Conservation (phyloP, 2,329 filamentous ascomycete species). For the Albifimbria verrucaria region DNA sequence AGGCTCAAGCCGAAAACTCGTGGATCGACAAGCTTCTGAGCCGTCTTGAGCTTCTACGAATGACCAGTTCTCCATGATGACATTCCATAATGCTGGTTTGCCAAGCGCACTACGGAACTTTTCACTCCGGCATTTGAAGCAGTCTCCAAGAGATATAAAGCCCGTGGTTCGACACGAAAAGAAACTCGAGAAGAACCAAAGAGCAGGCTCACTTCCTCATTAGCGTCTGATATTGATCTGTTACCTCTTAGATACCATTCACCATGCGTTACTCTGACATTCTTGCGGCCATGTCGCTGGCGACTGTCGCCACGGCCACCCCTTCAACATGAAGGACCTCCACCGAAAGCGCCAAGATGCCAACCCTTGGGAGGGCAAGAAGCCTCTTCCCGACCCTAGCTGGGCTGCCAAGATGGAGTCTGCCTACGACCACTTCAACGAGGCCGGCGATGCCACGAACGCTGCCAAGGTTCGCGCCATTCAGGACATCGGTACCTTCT, state of each 20-base stretch:
- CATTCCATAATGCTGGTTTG: not conserved
- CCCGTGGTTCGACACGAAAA: not conserved
- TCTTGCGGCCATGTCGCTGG: not conserved
- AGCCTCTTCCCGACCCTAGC: slow-evolving; percentile 42
- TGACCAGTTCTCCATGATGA: not conserved
- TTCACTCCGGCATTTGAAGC: not conserved
- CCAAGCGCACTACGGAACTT: not conserved
- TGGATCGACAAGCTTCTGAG: not conserved
- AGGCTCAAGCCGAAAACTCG: not conserved
- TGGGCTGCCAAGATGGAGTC: slow-evolving; percentile 39
- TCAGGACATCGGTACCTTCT: slow-evolving; percentile 38
- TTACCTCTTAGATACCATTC: not conserved
- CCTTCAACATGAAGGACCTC: not conserved
- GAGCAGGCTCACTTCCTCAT: not conserved
- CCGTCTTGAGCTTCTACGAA: not conserved
- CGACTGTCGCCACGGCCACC: not conserved
- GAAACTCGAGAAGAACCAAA: not conserved
- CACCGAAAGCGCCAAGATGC: slow-evolving; percentile 4
- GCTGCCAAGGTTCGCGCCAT: slow-evolving; percentile 34
- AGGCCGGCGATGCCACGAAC: slow-evolving; percentile 32
- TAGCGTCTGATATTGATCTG: not conserved
- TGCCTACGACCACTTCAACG: slow-evolving; percentile 32
- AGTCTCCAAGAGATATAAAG: too few relatives aligned
- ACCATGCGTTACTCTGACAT: not conserved
- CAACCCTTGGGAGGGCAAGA: slow-evolving; percentile 46